These are phyloP conservation scores for Colletotrichum tabaci DNA, from an alignment of 2,329 filamentous ascomycete genomes.

Conservation along the genomic window DNA sequence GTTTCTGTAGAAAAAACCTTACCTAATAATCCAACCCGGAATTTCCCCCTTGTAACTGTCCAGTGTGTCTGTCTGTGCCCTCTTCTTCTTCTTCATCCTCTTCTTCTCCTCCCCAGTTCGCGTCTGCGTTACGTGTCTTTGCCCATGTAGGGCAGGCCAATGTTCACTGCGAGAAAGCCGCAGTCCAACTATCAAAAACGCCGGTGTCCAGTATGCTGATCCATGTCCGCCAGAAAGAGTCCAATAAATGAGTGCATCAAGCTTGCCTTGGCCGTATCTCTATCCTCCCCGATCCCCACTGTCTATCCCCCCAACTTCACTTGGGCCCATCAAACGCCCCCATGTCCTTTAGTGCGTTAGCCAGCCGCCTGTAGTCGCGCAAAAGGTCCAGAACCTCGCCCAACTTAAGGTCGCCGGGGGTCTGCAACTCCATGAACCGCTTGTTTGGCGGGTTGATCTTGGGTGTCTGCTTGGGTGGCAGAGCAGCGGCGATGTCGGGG, in stretches of 20 bases:
- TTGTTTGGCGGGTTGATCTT: constrained; percentile 78
- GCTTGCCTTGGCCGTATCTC: constrained; percentile 2
- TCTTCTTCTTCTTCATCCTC: too few species aligned
- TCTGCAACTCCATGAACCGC: constrained; percentile 80
- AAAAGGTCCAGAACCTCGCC: constrained; percentile 82
- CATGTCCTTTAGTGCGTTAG: constrained; percentile 73
- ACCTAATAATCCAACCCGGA: constrained; percentile 20
- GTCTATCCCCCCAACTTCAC: constrained; percentile 38
- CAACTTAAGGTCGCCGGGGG: constrained; percentile 78
- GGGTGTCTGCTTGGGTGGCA: constrained; percentile 68
- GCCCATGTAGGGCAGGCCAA: not conserved
- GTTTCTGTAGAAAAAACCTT: constrained; percentile 18
- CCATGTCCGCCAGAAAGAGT: constrained; percentile 7
- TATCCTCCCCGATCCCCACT: not conserved
- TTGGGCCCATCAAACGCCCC: constrained; percentile 69
- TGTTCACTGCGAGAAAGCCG: not conserved
- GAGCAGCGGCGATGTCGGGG: constrained; percentile 69
- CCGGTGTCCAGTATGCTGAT: constrained; percentile 35
- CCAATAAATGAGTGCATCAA: constrained; percentile 12
- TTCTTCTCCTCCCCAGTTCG: not conserved
- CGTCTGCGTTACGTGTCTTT: not conserved
- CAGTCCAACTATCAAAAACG: constrained; percentile 24
- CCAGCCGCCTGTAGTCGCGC: constrained; percentile 81
- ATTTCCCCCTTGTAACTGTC: constrained; percentile 16
- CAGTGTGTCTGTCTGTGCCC: constrained; percentile 6